A percentile compares a stretch with the other conserved stretches of the same genome.
Evolutionary conservation across 2,329 filamentous ascomycete species (phyloP).

Genomic region (Plectosphaerella plurivora): DNA sequence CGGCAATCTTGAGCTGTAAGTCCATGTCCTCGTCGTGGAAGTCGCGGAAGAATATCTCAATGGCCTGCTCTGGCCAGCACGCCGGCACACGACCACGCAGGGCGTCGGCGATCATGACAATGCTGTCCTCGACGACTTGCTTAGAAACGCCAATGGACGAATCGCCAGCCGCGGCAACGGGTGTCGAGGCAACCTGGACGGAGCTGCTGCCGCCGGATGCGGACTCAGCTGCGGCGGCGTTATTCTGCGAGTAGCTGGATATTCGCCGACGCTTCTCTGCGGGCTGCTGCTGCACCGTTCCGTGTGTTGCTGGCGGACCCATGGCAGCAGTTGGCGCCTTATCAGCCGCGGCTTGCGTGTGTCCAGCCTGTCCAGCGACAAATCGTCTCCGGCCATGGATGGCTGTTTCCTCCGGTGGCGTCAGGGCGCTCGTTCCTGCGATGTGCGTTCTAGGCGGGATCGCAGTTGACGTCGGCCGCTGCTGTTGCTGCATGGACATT

Average conservation of each 20-base stretch:
- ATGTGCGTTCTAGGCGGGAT: slow-evolving; percentile 35
- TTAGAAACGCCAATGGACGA: slow-evolving; percentile 15
- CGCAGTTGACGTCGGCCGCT: slow-evolving; percentile 25
- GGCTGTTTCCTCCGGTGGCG: slow-evolving; percentile 49
- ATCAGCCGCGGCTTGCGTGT: slow-evolving; percentile 1
- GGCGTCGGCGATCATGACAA: slow-evolving; percentile 31
- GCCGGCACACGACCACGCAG: slow-evolving; percentile 32
- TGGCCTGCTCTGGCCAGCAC: slow-evolving; percentile 52
- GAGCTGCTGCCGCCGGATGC: neutral
- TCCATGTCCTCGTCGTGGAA: slow-evolving; percentile 54
- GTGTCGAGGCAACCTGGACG: slow-evolving; percentile 11
- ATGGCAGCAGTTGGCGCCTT: slow-evolving; percentile 10
- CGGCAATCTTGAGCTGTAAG: slow-evolving; percentile 54
- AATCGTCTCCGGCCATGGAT: slow-evolving; percentile 40
- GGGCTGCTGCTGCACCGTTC: slow-evolving; percentile 2
- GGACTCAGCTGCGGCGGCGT: neutral
- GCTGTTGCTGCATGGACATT: slow-evolving; percentile 14
- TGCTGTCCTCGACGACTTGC: slow-evolving; percentile 28
- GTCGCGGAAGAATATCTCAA: slow-evolving; percentile 56
- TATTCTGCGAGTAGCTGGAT: slow-evolving; percentile 17
- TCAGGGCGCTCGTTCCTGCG: slow-evolving; percentile 40
- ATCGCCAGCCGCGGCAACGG: slow-evolving; percentile 20
- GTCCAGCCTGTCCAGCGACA: slow-evolving; percentile 10
- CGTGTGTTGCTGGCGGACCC: slow-evolving; percentile 6
- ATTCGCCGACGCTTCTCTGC: slow-evolving; percentile 29